A percentile compares a stretch with the other conserved stretches of the same genome.
Conservation (phyloP, 1,284 basidiomycete genomes). For the Fomitopsis schrenkii region DNA sequence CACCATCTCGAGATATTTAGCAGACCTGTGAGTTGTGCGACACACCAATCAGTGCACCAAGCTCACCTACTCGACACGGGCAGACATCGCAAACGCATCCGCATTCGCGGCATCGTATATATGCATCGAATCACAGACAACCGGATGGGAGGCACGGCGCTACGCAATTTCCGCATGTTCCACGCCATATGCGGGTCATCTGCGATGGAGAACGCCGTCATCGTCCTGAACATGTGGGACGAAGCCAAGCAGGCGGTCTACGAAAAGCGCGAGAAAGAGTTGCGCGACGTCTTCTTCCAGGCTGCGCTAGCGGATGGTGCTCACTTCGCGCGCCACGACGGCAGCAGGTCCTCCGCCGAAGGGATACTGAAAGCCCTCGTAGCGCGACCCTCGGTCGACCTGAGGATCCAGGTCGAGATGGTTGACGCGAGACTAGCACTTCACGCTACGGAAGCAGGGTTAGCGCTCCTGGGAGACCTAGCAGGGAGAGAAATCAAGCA, state of each 20-base stretch:
- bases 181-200: constrained; percentile 14
- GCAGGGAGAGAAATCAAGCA: constrained; percentile 9
- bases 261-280: constrained; percentile 12
- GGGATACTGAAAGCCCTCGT: constrained; percentile 11
- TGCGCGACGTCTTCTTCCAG: constrained; percentile 16
- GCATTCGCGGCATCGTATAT: constrained; percentile 14
- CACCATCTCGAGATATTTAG: constrained; percentile 9
- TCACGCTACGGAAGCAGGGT: constrained; percentile 6
- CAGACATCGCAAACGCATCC: constrained; percentile 7
- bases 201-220: constrained; percentile 29
- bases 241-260: constrained; percentile 25
- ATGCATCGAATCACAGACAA: constrained; percentile 19
- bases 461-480: constrained; percentile 8
- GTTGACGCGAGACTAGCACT: constrained; percentile 6
- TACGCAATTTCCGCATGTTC: constrained; percentile 17
- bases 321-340: constrained; percentile 12
- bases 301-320: constrained; percentile 17
- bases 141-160: constrained; percentile 13
- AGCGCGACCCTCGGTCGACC: neutral
- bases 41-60: neutral
- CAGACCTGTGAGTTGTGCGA: constrained; percentile 8
- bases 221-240: constrained; percentile 52
- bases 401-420: constrained; percentile 14
- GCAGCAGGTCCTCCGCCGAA: constrained; percentile 12
- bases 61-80: too few relatives aligned